Evolutionary conservation across 495 filamentous ascomycete species (phyloP), one percentile per base, ranked within the genome.

Genomic region (Penicillium ucsense): DNA sequence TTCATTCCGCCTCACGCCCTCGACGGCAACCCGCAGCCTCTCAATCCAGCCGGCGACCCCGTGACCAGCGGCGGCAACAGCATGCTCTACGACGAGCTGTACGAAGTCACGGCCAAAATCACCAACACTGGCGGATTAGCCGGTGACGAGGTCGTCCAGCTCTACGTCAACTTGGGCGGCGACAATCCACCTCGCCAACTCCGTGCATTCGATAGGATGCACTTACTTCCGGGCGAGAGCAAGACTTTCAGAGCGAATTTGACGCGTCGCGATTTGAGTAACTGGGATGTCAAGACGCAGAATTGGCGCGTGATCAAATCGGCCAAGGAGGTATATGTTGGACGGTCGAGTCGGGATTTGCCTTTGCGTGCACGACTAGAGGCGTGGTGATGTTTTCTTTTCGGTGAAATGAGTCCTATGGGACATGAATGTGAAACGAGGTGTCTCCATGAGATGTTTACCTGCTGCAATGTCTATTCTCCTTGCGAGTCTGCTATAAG

Each of bases 161-260:
- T 82, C 52, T 79, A 66, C 61, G 65, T 74, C 1, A 31, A 27
- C 2, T 50, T 61, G 4, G 61, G 61, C 4, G 27, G 41, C 29
- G 38, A 49, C 5, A 49, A 55, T 7, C 48, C 50, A 4, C 29
- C 47, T 10, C 42, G 47, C 8, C 80, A 83, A 5, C 67, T 94
- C 11, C 67, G 88, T 31, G 80, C 75, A 0, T 92, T 90, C 44
- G 82, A 88, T 49, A 89, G 89, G 64, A 43, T 85, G 4, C 58
- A 57, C 6, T 40, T 86, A 12, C 55, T 71, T n/a, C 54, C 62
- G 6, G 78, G 74, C 0, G 73, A 84, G 60, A 70, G 52, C 30
- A 64, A 50, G 46, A 67, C 54, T 6, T 78, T 88, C 6, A 58
- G 60, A 6, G 80, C 91, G 47, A 62, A 69, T 6, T 46, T 94